Evolutionary conservation across 148 eudicot genomes (phyloP), one percentile per base, ranked within the genome.

Genomic region (Pouteria glomerata): DNA sequence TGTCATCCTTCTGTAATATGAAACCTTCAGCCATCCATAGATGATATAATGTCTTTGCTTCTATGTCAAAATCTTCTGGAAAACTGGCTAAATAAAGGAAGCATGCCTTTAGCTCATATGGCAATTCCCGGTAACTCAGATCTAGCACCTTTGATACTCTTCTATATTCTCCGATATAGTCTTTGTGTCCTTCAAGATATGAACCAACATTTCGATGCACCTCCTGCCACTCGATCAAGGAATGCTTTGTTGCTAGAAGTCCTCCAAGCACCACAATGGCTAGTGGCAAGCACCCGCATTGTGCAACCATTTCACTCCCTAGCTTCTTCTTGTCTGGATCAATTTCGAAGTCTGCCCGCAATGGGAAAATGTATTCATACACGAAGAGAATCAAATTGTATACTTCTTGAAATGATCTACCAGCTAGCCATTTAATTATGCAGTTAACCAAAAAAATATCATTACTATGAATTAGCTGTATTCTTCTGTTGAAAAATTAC

Each of bases 261-360:
- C 89, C 87, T 33, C 87, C 87, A 4, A 86, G 85, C 60, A 81
- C 74, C 50, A 66, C 50, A 34, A 86, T 63, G 6, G 85, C 83
- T 15, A 83, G 53, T 35, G 87, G 89, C 29, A 86, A 60, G 4
- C 87, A 87, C 50, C 83, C 74, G 63, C 87, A 86, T 0, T 41
- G 74, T 61, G 63, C 60, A 21, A 78, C 63, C 82, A 85, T 78
- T 30, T 50, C 72, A 62, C 66, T 82, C 52, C 75, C 86, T 67
- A 85, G 66, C 66, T 75, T 69, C 57, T 71, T 58, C 76, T 78
- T 77, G 57, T 74, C 8, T 16, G 2, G 0, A 16, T 68, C 21
- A 33, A 31, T 26, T 24, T 11, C 33, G 16, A 7, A 11, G 14
- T 29, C 63, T 21, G 27, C 48, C n/a, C n/a, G n/a, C n/a, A n/a